Evolutionary conservation across 2,329 filamentous ascomycete species (phyloP), one percentile per base, ranked within the genome.

Genomic region (Aspergillus tanneri): DNA sequence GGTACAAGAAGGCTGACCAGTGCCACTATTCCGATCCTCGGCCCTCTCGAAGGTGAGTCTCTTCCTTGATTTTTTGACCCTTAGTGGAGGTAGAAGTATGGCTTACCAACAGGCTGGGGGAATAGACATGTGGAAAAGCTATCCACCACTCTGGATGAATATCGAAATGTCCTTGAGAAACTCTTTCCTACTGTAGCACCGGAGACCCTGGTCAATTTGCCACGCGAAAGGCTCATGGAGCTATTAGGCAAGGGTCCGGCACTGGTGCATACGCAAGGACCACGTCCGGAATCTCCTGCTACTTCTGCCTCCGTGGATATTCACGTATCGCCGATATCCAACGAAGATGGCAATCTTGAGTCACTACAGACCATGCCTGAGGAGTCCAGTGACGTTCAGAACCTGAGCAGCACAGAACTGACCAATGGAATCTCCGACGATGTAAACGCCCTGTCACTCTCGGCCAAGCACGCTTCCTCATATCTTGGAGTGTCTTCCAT

Each of bases 1-100:
- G 87, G 67, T 91, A 89, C 65, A 83, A 88, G 47, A 87, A 88
- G 53, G 85, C 87, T 3, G 88, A 90, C 66, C 78, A 83, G 46
- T 92, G 88, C 65, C 84, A 85, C 60, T 92, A 92, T 67, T 86
- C 89, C 57, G 90, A 91, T 70, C 87, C 90, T 55, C 80, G 87
- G 12, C 87, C 88, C 0, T 91, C 88, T 7, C 81, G 86, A 68
- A 90, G 88, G 86, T 87, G 73, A 69, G 82, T 47, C 43, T 42
- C 37, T 43, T 18, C 24, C n/a, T 35, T 21, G 40, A 36, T 38
- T 35, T 27, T 24, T 23, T 36, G 49, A 46, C 39, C 38, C n/a
- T 24, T 11, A 19, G 10, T 8, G n/a, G 14, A 42, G 19, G 16
- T 16, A 22, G 21, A 30, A 18, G 14, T 11, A 61, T 63, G 46